Conservation (phyloP, 768 basidiomycete species). For the Dioszegia crocea region DNA sequence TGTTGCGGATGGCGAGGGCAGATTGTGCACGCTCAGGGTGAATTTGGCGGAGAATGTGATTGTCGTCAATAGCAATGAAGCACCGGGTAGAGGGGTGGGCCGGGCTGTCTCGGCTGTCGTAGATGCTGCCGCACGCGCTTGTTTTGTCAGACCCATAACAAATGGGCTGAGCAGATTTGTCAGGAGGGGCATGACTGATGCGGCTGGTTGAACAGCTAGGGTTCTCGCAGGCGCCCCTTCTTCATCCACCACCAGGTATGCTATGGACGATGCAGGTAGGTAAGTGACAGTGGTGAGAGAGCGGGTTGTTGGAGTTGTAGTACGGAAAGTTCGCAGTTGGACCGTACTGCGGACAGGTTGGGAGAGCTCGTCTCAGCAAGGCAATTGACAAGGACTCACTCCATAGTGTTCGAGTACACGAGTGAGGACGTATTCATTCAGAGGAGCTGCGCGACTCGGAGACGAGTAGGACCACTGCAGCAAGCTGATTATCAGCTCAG, state of each 20-base stretch:
- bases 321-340: conserved; percentile 36
- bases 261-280: conserved; percentile 10
- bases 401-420: conserved; percentile 35
- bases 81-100: conserved; percentile 36
- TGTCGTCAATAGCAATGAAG: conserved; percentile 20
- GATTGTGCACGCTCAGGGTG: conserved; percentile 27
- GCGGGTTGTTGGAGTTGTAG: conserved; percentile 5
- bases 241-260: conserved; percentile 37
- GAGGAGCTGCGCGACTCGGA: conserved; percentile 16
- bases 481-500: conserved; percentile 14
- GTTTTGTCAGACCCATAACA: conserved; percentile 40
- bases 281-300: conserved; percentile 25
- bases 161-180: conserved; percentile 37
- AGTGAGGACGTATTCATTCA: conserved; percentile 30
- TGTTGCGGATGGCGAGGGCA: conserved; percentile 17
- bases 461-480: conserved; percentile 32
- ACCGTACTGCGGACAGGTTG: conserved; percentile 23
- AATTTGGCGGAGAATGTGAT: conserved; percentile 22
- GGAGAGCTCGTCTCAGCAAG: conserved; percentile 15
- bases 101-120: conserved; percentile 23
- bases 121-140: conserved; percentile 34
- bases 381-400: conserved; percentile 13
- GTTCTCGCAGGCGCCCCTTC: conserved; percentile 7
- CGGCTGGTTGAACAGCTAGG: conserved; percentile 22
- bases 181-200: conserved; percentile 24